Conservation (phyloP, 2,329 filamentous ascomycete genomes). For the Verticillium alfalfae region DNA sequence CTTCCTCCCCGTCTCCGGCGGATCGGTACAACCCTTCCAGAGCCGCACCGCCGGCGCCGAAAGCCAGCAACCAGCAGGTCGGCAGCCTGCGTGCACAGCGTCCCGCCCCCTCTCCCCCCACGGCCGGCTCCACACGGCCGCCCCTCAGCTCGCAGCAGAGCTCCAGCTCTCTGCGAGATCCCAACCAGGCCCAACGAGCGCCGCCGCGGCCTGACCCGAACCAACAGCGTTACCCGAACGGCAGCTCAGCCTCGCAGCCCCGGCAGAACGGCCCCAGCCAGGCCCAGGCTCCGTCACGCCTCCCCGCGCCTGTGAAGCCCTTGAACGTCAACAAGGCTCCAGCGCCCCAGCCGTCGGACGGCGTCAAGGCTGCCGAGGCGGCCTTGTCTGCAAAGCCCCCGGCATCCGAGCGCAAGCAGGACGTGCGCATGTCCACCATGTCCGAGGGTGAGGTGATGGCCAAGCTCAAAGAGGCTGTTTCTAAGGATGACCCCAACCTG, state of each 20-base stretch:
- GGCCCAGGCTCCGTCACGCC: slow-evolving; percentile 31
- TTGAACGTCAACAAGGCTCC: slow-evolving; percentile 68
- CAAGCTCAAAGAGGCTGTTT: slow-evolving; percentile 88
- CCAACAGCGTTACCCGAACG: slow-evolving; percentile 44
- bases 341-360: slow-evolving; percentile 49
- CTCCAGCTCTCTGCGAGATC: slow-evolving; percentile 37
- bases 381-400: slow-evolving; percentile 80
- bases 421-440: slow-evolving; percentile 98
- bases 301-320: slow-evolving; percentile 67
- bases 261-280: slow-evolving; percentile 25
- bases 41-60: slow-evolving; percentile 76
- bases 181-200: slow-evolving; percentile 36
- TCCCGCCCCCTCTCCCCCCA: slow-evolving; percentile 69
- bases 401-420: slow-evolving; percentile 73
- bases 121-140: slow-evolving; percentile 35
- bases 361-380: slow-evolving; percentile 83
- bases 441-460: slow-evolving; percentile 96
- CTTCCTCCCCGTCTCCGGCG: slow-evolving; percentile 32
- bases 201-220: slow-evolving; percentile 33
- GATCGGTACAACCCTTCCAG: slow-evolving; percentile 81
- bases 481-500: slow-evolving; percentile 87
- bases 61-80: slow-evolving; percentile 49
- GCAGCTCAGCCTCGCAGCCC: slow-evolving; percentile 47
- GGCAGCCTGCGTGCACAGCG: slow-evolving; percentile 64
- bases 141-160: slow-evolving; percentile 44